Percentiles rank a stretch among this genome's conserved stretches.
Evolutionary conservation across 768 basidiomycete species (phyloP).

Genomic region (Lactarius vividus): DNA sequence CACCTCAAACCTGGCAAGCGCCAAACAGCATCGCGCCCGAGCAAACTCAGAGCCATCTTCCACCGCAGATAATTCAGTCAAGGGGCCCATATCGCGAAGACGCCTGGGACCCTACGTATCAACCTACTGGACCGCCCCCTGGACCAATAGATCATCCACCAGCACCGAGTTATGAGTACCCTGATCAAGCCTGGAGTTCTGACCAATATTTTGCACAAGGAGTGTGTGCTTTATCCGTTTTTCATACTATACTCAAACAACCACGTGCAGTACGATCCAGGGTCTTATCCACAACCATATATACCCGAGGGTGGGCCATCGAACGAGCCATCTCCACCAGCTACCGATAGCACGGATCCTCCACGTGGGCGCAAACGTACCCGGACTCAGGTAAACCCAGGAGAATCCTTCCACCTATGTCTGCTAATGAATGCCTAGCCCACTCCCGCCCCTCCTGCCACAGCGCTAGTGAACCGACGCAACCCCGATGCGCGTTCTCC

Average conservation of each 20-base stretch:
- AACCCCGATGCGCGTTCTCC: slow-evolving; percentile 74
- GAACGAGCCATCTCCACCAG: slow-evolving; percentile 38
- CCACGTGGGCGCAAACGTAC: slow-evolving; percentile 67
- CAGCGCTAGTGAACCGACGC: slow-evolving; percentile 62
- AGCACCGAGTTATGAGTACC: slow-evolving; percentile 51
- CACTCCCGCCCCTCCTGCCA: slow-evolving; percentile 62
- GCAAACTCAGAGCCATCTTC: slow-evolving; percentile 55
- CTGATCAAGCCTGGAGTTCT: slow-evolving; percentile 48
- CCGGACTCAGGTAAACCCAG: slow-evolving; percentile 48
- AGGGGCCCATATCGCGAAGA: slow-evolving; percentile 28
- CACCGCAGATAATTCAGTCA: slow-evolving; percentile 31
- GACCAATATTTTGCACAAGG: slow-evolving; percentile 58
- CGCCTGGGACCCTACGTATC: slow-evolving; percentile 56
- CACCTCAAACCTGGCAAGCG: slow-evolving; percentile 65
- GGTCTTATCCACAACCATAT: slow-evolving; percentile 55
- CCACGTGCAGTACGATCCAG: slow-evolving; percentile 48
- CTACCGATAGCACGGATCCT: slow-evolving; percentile 35
- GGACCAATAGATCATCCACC: slow-evolving; percentile 49
- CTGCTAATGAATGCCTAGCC: slow-evolving; percentile 38
- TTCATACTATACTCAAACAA: neutral
- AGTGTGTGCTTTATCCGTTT: slow-evolving; percentile 37
- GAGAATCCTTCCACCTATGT: neutral
- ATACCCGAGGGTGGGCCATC: slow-evolving; percentile 50
- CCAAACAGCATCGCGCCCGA: slow-evolving; percentile 60
- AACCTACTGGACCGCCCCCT: slow-evolving; percentile 39